Conservation (phyloP, 2,329 filamentous ascomycete genomes). For the Paramyrothecium roridum region DNA sequence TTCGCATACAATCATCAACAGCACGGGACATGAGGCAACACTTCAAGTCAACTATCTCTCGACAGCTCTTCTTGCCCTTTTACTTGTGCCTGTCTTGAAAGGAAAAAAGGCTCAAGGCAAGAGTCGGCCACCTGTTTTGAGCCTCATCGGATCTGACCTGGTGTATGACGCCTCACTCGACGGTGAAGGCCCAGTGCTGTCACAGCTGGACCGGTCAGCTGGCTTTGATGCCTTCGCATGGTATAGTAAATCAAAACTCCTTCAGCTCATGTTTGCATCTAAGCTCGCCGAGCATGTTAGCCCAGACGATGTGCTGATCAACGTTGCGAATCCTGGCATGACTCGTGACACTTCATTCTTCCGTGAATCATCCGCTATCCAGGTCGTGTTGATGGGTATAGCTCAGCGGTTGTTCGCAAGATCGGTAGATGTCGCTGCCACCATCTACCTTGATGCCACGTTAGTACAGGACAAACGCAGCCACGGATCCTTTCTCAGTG, state of each 20-base stretch:
- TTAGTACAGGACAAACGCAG: slow-evolving; percentile 15
- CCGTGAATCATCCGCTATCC: slow-evolving; percentile 21
- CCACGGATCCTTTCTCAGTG: slow-evolving; percentile 17
- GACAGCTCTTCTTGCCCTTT: slow-evolving; percentile 26
- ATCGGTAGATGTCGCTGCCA: slow-evolving; percentile 11
- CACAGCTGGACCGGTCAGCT: slow-evolving; percentile 24
- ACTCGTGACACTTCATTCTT: slow-evolving; percentile 38
- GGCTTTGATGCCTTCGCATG: slow-evolving; percentile 13
- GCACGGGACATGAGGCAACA: slow-evolving; percentile 31
- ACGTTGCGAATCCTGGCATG: slow-evolving; percentile 43
- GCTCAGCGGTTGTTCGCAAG: slow-evolving; percentile 11
- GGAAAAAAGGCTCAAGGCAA: slow-evolving; percentile 11
- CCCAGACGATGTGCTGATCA: slow-evolving; percentile 39
- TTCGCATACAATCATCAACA: slow-evolving; percentile 17
- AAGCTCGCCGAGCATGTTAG: slow-evolving; percentile 33
- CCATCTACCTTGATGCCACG: slow-evolving; percentile 15
- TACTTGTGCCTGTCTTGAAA: slow-evolving; percentile 30
- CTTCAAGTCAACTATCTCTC: slow-evolving; percentile 39
- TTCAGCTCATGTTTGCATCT: slow-evolving; percentile 29
- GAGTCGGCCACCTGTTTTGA: slow-evolving; percentile 19
- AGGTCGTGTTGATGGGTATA: slow-evolving; percentile 3
- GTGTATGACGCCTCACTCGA: slow-evolving; percentile 17
- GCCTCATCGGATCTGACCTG: slow-evolving; percentile 26
- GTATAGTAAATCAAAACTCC: slow-evolving; percentile 25
- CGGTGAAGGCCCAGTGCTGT: slow-evolving; percentile 16